Conservation (phyloP, 176 grass and related monocot species). For the Cocos nucifera region DNA sequence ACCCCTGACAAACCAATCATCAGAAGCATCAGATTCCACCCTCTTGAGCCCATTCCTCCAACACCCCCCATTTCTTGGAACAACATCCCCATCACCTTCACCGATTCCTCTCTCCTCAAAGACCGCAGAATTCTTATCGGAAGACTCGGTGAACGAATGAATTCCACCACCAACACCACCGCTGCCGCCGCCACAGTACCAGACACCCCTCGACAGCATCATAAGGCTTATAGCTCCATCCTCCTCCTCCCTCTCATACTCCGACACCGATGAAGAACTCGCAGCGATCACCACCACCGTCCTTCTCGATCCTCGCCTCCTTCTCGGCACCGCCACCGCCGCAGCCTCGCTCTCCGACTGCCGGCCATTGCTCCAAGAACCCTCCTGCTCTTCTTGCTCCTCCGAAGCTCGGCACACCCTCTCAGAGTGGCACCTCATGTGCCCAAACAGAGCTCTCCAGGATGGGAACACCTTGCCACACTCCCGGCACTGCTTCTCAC, state of each 20-base stretch:
- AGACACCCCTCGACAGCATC: constrained; percentile 43
- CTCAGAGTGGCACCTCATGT: constrained; percentile 25
- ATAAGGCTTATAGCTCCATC: constrained; percentile 51
- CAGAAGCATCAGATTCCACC: neutral
- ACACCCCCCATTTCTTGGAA: no score
- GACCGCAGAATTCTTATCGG: constrained; percentile 3
- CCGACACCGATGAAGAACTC: constrained; percentile 16
- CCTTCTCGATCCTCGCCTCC: constrained; percentile 26
- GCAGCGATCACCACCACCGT: constrained; percentile 12
- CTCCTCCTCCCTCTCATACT: constrained; percentile 26
- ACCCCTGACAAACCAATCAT: neutral
- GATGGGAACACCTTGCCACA: constrained; percentile 22
- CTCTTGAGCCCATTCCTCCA: neutral
- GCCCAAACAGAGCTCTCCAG: constrained; percentile 4
- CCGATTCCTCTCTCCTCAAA: neutral
- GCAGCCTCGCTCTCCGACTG: constrained; percentile 6
- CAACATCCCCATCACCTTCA: neutral
- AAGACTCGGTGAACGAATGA: neutral
- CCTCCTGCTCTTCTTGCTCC: constrained; percentile 2
- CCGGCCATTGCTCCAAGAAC: neutral
- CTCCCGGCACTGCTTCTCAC: constrained; percentile 21
- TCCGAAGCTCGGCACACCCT: neutral
- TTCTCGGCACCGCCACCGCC: constrained; percentile 12
- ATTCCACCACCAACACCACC: neutral
- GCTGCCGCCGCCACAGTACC: neutral